Percentiles rank a stretch among this genome's conserved stretches.
These are phyloP conservation scores for Penicillium fimorum DNA, from an alignment of 495 filamentous ascomycete genomes.

Conservation along the genomic window DNA sequence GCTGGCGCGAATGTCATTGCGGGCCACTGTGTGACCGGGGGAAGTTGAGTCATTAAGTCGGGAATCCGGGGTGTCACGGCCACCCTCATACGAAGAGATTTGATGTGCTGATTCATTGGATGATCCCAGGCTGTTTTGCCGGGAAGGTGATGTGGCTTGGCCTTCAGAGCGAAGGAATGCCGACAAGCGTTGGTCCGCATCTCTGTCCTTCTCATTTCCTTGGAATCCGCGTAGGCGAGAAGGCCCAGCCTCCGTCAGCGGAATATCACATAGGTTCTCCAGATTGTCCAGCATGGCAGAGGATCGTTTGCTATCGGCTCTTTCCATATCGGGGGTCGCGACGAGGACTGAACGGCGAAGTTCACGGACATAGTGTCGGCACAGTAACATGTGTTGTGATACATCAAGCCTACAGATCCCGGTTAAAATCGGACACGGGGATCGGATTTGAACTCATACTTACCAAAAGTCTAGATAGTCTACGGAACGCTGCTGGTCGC, in stretches of 20 bases:
- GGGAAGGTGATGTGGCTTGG: slow-evolving; percentile 57
- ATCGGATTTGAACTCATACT: slow-evolving; percentile 8
- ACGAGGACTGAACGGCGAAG: slow-evolving; percentile 89
- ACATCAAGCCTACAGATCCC: slow-evolving; percentile 84
- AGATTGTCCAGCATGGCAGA: slow-evolving; percentile 73
- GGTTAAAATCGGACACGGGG: slow-evolving; percentile 8
- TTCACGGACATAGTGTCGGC: slow-evolving; percentile 95
- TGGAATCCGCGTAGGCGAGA: slow-evolving; percentile 37
- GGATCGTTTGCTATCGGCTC: slow-evolving; percentile 74
- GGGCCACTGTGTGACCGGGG: slow-evolving; percentile 76
- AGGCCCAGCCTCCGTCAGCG: slow-evolving; percentile 45
- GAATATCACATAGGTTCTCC: slow-evolving; percentile 62
- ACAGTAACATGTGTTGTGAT: slow-evolving; percentile 96
- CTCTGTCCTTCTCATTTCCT: slow-evolving; percentile 51
- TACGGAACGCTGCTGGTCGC: slow-evolving; percentile 94
- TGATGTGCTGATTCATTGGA: slow-evolving; percentile 36
- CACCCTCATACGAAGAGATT: slow-evolving; percentile 47
- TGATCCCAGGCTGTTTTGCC: slow-evolving; percentile 64
- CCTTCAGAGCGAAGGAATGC: slow-evolving; percentile 80
- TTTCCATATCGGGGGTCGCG: slow-evolving; percentile 87
- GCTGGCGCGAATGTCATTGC: slow-evolving; percentile 84
- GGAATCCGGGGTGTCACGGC: slow-evolving; percentile 65
- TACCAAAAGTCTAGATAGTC: slow-evolving; percentile 99
- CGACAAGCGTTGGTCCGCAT: slow-evolving; percentile 83
- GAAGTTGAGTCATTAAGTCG: slow-evolving; percentile 60